These are phyloP conservation scores for Suillus subaureus DNA, from an alignment of 768 basidiomycete species.

Conservation along the genomic window DNA sequence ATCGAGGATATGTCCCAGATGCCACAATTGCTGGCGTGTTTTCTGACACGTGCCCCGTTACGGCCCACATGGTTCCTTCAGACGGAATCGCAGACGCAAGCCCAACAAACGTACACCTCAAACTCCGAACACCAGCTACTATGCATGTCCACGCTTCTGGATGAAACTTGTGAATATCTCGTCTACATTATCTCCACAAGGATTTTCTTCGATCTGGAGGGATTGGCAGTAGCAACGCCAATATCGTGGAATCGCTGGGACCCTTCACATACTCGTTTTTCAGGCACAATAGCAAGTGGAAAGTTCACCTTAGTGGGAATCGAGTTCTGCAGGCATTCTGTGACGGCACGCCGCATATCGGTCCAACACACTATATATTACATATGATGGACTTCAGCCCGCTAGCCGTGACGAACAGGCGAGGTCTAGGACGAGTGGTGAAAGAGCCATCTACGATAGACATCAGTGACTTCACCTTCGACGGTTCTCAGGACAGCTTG, in stretches of 20 bases:
- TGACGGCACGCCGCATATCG: neutral
- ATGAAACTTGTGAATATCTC: too few relatives aligned
- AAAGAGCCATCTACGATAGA: neutral
- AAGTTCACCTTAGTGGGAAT: neutral
- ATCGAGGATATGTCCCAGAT: neutral
- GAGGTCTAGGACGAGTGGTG: neutral
- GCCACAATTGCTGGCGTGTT: neutral
- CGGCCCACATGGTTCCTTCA: neutral
- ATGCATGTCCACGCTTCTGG: neutral
- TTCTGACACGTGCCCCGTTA: neutral
- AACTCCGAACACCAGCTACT: neutral
- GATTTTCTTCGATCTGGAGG: neutral
- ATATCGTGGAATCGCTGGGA: neutral
- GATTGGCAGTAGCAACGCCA: neutral
- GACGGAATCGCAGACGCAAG: neutral
- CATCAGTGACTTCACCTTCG: neutral
- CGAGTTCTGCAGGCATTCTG: neutral
- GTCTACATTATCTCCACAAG: neutral
- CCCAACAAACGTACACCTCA: neutral
- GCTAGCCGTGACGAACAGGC: neutral
- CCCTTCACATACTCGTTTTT: neutral
- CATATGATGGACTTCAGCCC: neutral
- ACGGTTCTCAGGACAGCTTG: neutral
- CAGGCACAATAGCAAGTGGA: neutral
- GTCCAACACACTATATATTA: neutral